These are phyloP conservation scores for Dovyalis caffra DNA, from an alignment of 345 rosid genomes.

Conservation along the genomic window DNA sequence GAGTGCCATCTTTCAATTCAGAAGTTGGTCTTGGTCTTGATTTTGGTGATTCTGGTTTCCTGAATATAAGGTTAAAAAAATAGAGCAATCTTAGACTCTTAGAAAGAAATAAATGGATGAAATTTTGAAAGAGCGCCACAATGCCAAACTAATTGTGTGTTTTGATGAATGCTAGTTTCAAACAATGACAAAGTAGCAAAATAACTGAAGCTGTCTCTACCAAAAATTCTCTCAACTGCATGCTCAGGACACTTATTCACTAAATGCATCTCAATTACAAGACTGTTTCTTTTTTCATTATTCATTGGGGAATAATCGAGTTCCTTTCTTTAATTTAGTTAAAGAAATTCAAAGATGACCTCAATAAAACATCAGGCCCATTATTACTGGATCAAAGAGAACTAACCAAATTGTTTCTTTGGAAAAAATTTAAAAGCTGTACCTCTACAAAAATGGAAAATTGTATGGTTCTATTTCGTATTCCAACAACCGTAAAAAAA, in stretches of 20 bases:
- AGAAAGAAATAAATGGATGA: not conserved
- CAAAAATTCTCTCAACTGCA: not conserved
- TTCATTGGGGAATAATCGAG: not conserved
- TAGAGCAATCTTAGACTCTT: not conserved
- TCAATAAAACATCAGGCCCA: not conserved
- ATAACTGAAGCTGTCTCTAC: not conserved
- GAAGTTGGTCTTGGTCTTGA: constrained; percentile 57
- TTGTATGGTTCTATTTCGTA: too few species aligned
- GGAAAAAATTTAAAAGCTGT: not conserved
- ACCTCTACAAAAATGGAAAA: not conserved
- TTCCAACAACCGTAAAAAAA: not conserved
- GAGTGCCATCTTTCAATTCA: constrained; percentile 85
- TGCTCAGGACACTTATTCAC: not conserved
- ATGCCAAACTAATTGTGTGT: not conserved
- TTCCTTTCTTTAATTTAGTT: not conserved
- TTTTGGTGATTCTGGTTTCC: constrained; percentile 86
- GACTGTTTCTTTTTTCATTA: not conserved
- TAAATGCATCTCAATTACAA: not conserved
- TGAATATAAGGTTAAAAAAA: constrained; percentile 23
- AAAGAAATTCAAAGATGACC: not conserved
- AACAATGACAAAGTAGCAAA: not conserved
- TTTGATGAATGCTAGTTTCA: not conserved
- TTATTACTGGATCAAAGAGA: not conserved
- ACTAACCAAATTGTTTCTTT: not conserved
- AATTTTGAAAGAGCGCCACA: not conserved